Conservation (phyloP, 2,329 filamentous ascomycete genomes). For the Verticillium dahliae region DNA sequence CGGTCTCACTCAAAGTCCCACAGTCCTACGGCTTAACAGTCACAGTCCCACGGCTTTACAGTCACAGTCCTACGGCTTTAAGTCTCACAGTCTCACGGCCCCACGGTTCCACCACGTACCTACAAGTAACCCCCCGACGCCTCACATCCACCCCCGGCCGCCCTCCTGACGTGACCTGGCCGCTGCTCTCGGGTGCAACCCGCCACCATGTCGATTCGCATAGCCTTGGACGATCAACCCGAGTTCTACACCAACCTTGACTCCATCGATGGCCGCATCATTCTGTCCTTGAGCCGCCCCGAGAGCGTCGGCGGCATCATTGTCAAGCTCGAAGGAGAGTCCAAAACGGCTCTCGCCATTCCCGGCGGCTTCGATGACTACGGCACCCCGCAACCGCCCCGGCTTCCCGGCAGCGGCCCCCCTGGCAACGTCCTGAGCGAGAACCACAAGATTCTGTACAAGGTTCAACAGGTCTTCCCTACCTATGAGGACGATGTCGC, state of each 20-base stretch:
- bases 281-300: conserved; percentile 53
- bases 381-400: conserved; percentile 1
- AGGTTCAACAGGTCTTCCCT: conserved; percentile 66
- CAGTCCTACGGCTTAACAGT: too few species aligned
- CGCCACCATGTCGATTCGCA: conserved; percentile 57
- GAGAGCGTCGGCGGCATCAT: conserved; percentile 68
- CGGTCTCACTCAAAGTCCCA: too few species aligned
- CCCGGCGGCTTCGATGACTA: conserved; percentile 33
- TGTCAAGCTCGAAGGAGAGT: conserved; percentile 80
- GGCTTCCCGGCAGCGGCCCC: conserved; percentile 28
- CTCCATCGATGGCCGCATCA: conserved; percentile 56
- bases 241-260: conserved; percentile 78
- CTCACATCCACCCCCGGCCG: neutral
- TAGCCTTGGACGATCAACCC: conserved; percentile 59
- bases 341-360: conserved; percentile 56
- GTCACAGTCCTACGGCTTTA: too few species aligned
- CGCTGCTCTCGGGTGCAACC: neutral
- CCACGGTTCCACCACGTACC: too few species aligned
- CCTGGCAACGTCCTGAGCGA: conserved; percentile 43
- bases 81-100: too few species aligned
- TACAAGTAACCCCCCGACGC: neutral
- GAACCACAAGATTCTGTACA: conserved; percentile 70
- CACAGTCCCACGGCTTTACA: too few species aligned
- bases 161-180: neutral
- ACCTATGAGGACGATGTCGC: conserved; percentile 37